These are phyloP conservation scores for Plantago coronopus DNA, from an alignment of 305 asterid genomes.

Conservation along the genomic window DNA sequence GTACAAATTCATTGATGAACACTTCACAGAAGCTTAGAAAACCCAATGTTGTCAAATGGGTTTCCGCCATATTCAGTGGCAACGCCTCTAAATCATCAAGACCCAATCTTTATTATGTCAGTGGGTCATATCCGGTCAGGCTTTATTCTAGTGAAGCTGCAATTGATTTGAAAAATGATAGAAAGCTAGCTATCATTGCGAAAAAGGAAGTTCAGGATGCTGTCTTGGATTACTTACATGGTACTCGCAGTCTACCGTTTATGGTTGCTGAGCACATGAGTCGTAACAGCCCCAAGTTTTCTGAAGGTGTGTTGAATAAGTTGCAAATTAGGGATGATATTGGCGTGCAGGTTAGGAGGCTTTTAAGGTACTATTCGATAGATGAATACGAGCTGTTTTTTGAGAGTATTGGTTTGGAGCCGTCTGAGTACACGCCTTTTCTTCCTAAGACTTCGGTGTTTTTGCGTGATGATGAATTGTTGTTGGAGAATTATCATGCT, in stretches of 20 bases:
- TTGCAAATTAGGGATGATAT: constrained; percentile 33
- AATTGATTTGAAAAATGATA: constrained; percentile 10
- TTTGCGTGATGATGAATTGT: constrained; percentile 55
- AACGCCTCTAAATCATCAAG: constrained; percentile 30
- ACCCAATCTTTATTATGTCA: constrained; percentile 25
- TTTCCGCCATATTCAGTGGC: constrained; percentile 26
- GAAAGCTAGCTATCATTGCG: constrained; percentile 25
- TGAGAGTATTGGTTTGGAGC: constrained; percentile 77
- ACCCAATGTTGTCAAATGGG: constrained; percentile 37
- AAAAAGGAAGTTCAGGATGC: constrained; percentile 65
- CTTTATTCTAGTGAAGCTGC: constrained; percentile 30
- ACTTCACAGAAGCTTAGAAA: constrained; percentile 36
- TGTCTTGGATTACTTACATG: constrained; percentile 67
- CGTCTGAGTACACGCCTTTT: constrained; percentile 37
- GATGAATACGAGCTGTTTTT: constrained; percentile 80
- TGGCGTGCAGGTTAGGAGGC: constrained; percentile 43
- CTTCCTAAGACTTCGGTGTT: constrained; percentile 64
- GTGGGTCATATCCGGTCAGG: constrained; percentile 34
- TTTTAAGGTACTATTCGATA: constrained; percentile 74
- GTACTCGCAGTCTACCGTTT: constrained; percentile 59
- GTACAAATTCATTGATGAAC: constrained; percentile 31
- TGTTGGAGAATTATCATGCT: constrained; percentile 66
- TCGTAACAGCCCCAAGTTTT: constrained; percentile 57
- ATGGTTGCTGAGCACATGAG: constrained; percentile 79
- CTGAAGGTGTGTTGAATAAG: constrained; percentile 39